Evolutionary conservation across 2,329 filamentous ascomycete genomes (phyloP), one percentile per base, ranked within the genome.

Genomic region (Beauveria caledonica): DNA sequence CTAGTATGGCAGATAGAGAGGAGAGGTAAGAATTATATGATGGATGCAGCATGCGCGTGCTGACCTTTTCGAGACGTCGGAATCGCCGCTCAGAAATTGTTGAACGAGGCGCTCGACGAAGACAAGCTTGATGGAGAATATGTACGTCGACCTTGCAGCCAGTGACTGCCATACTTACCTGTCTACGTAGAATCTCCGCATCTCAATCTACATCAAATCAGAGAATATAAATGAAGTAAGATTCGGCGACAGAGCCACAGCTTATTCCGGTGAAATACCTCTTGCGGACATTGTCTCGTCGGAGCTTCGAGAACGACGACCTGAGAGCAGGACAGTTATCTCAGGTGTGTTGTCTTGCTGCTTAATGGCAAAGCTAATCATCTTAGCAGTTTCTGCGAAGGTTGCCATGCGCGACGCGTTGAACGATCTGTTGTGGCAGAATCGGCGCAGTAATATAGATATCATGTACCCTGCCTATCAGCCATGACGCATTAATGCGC

Each of bases 1-100:
- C 64, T 75, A 7, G 66, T 74, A 13, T 74, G 67, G 69, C 64
- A 73, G 15, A 54, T 54, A 23, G 51, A 54, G 21, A 21, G 21
- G 36, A 44, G 5, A 27, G 51, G 36, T 54, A 3, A 54, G 51
- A 21, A 54, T 29, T 17, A 17, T 5, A 49, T 7, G 27, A 25
- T 44, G 21, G 36, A 54, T 25, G 11, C 19, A 3, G 11, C 21
- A 54, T 54, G 9, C 36, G 39, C 36, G 3, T 39, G 19, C 51
- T 54, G 19, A 54, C 51, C 10, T 40, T 23, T 25, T 11, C 11
- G 2, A 54, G 51, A 44, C 21, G 36, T 54, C 7, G 51, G 51
- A 23, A 54, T 54, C 17, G 33, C 51, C 36, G 13, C 51, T 13
- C 17, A 54, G 36, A 44, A 54, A n/a, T 25, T 54, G 17, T 10